Base-by-base conservation (phyloP, 768 basidiomycete species). In the Panus rudis region DNA sequence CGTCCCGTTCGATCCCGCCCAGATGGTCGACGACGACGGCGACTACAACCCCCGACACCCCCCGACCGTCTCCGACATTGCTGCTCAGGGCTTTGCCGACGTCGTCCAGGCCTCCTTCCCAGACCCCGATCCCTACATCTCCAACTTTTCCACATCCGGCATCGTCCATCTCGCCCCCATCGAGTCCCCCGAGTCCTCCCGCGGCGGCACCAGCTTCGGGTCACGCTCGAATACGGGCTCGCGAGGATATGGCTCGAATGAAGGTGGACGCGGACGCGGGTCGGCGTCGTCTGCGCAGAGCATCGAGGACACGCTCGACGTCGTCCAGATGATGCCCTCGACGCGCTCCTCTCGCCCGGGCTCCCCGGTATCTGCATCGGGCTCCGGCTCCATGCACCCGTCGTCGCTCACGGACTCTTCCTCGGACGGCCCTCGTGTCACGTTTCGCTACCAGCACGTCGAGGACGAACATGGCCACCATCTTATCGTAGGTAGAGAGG, bases 401-500 rank as follows among this genome's bases (percentile, higher is more conserved):
- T 44, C 38, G 6, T 48, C 43, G 16, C 46, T 41, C 28, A 14
- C 42, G 6, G 49, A 49, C 25, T 45, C 51, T 12, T 51, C 53
- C 4, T 46, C 44, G 8, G 56, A 63, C 2, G 65, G 65, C 24
- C 65, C 66, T 0, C 63, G 72, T 33, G 60, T 83, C 37, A 80
- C 79, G 1, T 64, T 79, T 48, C 66, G 81, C n/a, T 87, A 83
- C 49, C 68, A 81, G 54, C 78, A 87, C 56, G 61, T 69, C 8
- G 63, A 77, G 42, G 76, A 81, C 40, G 76, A 72, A 13, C 63
- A 85, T 51, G 85, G 86, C 0, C 70, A 85, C 51, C 81, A 87
- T 59, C 67, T 85, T 22, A 69, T 90, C 0, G 61, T 79, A 3
- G 86, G 87, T 0, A 60, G 81, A 12, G 84, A 87, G 54, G 86